Conservation (phyloP, 2,329 filamentous ascomycete species). For the Colletotrichum falcatum region DNA sequence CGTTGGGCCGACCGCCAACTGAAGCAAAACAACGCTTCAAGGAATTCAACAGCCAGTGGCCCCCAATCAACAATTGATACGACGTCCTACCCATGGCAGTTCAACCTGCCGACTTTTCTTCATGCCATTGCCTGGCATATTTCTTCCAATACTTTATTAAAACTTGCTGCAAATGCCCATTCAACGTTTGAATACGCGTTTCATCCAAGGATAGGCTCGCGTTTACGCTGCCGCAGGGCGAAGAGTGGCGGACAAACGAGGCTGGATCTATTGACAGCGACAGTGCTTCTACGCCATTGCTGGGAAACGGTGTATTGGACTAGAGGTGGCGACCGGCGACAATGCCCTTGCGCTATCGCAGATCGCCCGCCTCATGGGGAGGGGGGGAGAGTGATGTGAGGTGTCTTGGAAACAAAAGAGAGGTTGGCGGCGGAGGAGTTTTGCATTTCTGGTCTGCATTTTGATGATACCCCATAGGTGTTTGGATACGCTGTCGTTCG, state of each 20-base stretch:
- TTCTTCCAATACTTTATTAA: constrained; percentile 36
- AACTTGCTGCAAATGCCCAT: constrained; percentile 39
- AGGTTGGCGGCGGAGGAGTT: neutral
- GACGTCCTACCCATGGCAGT: constrained; percentile 44
- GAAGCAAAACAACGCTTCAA: constrained; percentile 42
- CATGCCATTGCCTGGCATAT: constrained; percentile 31
- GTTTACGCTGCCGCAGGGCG: constrained; percentile 22
- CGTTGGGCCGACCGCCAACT: constrained; percentile 42
- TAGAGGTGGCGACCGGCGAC: constrained; percentile 56
- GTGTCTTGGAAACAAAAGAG: neutral
- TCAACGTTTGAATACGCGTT: constrained; percentile 46
- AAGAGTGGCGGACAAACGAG: constrained; percentile 39
- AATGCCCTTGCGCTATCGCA: constrained; percentile 68
- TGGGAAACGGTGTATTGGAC: constrained; percentile 60
- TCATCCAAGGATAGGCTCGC: constrained; percentile 44
- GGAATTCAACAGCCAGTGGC: constrained; percentile 48
- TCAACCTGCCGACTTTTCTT: constrained; percentile 52
- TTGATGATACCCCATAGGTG: constrained; percentile 59
- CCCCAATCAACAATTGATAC: neutral
- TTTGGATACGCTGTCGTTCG: constrained; percentile 60
- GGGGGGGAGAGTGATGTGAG: neutral
- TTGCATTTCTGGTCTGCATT: constrained; percentile 44
- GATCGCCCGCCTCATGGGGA: constrained; percentile 39
- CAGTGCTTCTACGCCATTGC: constrained; percentile 62
- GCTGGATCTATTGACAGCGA: constrained; percentile 48